phyloP scores from a whole-genome alignment of 257 asterid species.

The Scutellaria baicalensis region DNA sequence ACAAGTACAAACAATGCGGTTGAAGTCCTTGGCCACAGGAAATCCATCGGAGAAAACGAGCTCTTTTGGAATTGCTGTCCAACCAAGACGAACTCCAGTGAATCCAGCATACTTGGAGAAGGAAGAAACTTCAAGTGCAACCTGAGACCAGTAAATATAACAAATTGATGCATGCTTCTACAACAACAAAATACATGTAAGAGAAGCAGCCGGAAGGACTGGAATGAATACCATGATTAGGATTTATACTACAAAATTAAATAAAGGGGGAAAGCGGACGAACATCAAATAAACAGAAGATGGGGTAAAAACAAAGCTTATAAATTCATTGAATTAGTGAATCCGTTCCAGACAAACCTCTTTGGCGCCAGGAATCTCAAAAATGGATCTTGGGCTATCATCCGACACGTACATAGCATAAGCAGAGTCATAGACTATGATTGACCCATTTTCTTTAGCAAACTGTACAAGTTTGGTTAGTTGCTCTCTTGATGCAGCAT shows the following conservation, averaged over 20 bases:
- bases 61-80: conserved; percentile 90
- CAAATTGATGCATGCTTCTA: not conserved
- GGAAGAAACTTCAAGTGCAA: conserved; percentile 94
- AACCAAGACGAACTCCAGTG: conserved; percentile 97
- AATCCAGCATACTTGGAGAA: conserved; percentile 96
- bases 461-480: conserved; percentile 76
- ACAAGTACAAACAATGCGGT: conserved; percentile 88
- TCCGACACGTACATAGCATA: conserved; percentile 96
- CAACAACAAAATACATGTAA: too few species aligned
- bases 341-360: conserved; percentile 41
- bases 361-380: conserved; percentile 95
- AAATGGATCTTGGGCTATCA: conserved; percentile 80
- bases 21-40: conserved; percentile 89
- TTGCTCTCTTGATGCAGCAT: conserved; percentile 88
- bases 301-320: not conserved
- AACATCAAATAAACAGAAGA: not conserved
- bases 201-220: too few species aligned
- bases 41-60: conserved; percentile 87
- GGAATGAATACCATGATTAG: not conserved
- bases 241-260: not conserved
- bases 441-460: conserved; percentile 90
- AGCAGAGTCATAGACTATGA: conserved; percentile 93
- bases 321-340: not conserved
- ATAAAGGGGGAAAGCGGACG: not conserved
- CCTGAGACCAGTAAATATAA: conserved; percentile 39